Evolutionary conservation across 75 land plant species (phyloP).

Genomic region (Isoetes taiwanensis): DNA sequence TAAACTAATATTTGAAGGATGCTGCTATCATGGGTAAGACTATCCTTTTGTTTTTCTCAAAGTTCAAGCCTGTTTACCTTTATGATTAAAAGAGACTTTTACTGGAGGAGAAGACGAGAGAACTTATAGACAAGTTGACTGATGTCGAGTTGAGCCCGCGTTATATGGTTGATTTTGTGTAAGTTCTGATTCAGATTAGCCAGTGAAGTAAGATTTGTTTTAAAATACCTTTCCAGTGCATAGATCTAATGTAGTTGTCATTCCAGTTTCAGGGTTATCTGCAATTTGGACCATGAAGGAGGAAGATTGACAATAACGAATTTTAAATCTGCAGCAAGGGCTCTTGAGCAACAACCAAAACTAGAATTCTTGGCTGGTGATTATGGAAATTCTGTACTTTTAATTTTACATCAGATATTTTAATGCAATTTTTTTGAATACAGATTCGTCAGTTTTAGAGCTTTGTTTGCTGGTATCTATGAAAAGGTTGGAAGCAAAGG

Average conservation of each 20-base stretch:
- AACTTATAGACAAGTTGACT: constrained; percentile 22
- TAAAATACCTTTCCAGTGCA: neutral
- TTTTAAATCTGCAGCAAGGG: constrained; percentile 38
- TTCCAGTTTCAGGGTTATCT: constrained; percentile 51
- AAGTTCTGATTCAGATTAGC: constrained; percentile 13
- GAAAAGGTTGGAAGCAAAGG: constrained; percentile 71
- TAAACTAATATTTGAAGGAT: too few species aligned
- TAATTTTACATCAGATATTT: too few species aligned
- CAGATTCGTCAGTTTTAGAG: constrained; percentile 80
- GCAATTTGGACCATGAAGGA: constrained; percentile 33
- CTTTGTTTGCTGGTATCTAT: constrained; percentile 78
- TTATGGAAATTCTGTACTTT: neutral
- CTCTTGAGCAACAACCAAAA: constrained; percentile 51
- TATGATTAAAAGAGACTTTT: constrained; percentile 42
- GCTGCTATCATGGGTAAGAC: neutral
- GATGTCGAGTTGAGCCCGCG: constrained; percentile 27
- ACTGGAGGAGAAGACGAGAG: constrained; percentile 36
- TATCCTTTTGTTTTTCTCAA: neutral
- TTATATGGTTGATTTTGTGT: constrained; percentile 28
- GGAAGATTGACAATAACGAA: constrained; percentile 61
- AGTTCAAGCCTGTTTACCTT: constrained; percentile 20
- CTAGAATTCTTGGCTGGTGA: constrained; percentile 49
- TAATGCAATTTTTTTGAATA: too few species aligned
- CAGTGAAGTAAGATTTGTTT: neutral
- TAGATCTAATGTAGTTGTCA: neutral